phyloP scores from a whole-genome alignment of 352 stramenopile genomes.

The Detonula confervacea region DNA sequence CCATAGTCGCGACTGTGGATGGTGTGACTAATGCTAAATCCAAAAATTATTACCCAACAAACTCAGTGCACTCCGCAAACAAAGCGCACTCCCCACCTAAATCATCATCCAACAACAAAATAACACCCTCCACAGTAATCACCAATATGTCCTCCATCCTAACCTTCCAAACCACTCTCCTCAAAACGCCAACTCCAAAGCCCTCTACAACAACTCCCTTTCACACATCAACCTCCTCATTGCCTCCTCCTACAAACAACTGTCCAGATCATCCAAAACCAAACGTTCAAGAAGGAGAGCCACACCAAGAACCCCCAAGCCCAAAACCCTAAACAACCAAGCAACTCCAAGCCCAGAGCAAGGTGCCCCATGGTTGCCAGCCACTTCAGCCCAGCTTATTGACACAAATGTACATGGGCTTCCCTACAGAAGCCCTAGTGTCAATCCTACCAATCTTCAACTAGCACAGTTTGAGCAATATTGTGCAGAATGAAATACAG shows the following conservation, averaged over 20 bases:
- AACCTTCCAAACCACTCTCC: slow-evolving; percentile 64
- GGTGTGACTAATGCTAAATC: neutral
- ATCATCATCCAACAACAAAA: slow-evolving; percentile 23
- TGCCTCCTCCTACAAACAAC: slow-evolving; percentile 64
- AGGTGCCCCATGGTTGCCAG: neutral
- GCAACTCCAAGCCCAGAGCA: neutral
- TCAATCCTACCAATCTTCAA: too few species aligned
- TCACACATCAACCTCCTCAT: slow-evolving; percentile 73
- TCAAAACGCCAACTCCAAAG: slow-evolving; percentile 81
- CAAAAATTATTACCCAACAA: too few species aligned
- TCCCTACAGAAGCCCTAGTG: too few species aligned
- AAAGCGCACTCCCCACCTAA: neutral
- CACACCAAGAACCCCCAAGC: neutral
- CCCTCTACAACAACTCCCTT: slow-evolving; percentile 77
- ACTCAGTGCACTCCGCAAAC: too few species aligned
- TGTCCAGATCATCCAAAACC: neutral
- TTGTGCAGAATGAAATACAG: too few species aligned
- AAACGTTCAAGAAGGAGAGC: neutral
- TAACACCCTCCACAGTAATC: slow-evolving; percentile 4
- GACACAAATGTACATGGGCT: neutral
- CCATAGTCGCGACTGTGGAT: neutral
- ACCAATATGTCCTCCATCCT: slow-evolving; percentile 59
- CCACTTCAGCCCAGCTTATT: neutral
- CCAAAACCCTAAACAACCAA: neutral
- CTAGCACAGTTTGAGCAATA: too few species aligned